phyloP scores from a whole-genome alignment of 257 asterid genomes.

The Solanum chiquidenum region DNA sequence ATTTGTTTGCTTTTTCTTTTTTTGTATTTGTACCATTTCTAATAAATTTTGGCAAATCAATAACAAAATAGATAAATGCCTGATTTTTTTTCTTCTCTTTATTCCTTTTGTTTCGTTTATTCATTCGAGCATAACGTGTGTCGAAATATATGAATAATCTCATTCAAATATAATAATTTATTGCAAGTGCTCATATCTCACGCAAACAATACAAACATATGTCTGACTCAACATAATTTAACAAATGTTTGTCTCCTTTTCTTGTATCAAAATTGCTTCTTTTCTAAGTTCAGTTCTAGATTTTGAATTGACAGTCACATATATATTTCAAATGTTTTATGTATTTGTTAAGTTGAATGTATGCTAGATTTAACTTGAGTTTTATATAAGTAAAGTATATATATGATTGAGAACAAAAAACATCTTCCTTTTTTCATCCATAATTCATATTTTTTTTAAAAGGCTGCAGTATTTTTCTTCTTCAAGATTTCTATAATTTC shows the following conservation, averaged over 20 bases:
- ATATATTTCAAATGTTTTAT: not conserved
- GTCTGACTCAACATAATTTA: not conserved
- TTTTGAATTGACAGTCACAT: not conserved
- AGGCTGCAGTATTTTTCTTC: not conserved
- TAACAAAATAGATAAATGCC: not conserved
- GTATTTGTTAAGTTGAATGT: not conserved
- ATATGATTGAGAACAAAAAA: not conserved
- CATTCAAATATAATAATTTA: not conserved
- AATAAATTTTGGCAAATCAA: not conserved
- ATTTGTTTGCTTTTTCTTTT: not conserved
- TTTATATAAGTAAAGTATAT: not conserved
- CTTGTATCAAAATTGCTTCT: not conserved
- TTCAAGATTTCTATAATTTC: not conserved
- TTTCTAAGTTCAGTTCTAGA: not conserved
- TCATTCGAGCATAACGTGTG: not conserved
- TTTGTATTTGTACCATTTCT: not conserved
- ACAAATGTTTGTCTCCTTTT: not conserved
- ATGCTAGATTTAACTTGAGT: not conserved
- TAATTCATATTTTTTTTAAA: not conserved
- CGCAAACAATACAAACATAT: not conserved
- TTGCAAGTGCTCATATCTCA: not conserved
- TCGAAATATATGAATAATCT: not conserved
- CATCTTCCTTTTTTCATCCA: not conserved
- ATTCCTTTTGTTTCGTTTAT: not conserved
- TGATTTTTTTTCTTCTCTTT: not conserved